Conservation (phyloP, 2,329 filamentous ascomycete genomes). For the Fusarium napiforme region DNA sequence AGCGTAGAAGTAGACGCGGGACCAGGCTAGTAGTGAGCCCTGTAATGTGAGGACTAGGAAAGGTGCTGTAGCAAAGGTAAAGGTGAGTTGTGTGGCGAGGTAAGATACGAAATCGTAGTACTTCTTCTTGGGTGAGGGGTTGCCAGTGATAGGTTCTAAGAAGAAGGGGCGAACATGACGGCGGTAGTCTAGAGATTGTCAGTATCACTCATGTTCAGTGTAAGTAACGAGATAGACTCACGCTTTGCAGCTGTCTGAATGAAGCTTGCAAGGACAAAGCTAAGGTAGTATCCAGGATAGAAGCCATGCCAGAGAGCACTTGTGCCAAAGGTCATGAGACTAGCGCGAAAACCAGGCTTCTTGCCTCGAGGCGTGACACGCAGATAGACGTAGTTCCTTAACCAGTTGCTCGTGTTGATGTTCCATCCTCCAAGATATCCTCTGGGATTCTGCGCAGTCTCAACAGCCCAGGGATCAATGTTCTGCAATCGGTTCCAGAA, state of each 20-base stretch:
- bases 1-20: conserved; percentile 88
- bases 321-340: conserved; percentile 91
- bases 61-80: conserved; percentile 84
- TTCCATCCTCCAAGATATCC: conserved; percentile 95
- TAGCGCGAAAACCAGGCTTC: conserved; percentile 96
- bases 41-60: conserved; percentile 84
- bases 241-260: conserved; percentile 95
- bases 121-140: conserved; percentile 76
- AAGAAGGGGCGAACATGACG: conserved; percentile 94
- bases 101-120: conserved; percentile 87
- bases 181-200: conserved; percentile 75
- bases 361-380: conserved; percentile 94
- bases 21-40: conserved; percentile 80
- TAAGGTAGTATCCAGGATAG: conserved; percentile 94
- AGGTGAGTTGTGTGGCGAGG: conserved; percentile 80
- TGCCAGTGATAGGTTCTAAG: conserved; percentile 78
- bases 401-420: conserved; percentile 97
- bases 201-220: background rate
- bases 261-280: conserved; percentile 89
- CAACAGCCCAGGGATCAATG: conserved; percentile 85
- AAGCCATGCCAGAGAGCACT: conserved; percentile 99
- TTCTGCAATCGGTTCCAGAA: conserved; percentile 91
- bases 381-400: conserved; percentile 95
- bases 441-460: conserved; percentile 92
- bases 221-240: conserved; percentile 60